phyloP scores from a whole-genome alignment of 805 yeast species.

The Naumovozyma baii region DNA sequence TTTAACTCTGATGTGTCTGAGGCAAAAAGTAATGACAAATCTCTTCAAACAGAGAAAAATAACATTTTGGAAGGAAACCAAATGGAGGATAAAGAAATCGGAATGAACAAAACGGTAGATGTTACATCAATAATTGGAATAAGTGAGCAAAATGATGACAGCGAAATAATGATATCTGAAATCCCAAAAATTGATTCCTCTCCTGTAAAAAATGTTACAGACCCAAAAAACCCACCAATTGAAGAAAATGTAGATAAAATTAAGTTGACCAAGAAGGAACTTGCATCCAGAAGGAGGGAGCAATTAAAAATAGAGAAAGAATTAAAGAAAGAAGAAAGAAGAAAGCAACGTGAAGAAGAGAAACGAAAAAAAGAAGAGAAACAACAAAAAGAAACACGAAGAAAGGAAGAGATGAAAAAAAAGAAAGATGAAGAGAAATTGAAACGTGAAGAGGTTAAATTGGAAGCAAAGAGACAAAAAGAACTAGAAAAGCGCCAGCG shows the following conservation, averaged over 20 bases:
- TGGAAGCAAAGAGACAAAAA: slow-evolving; percentile 14
- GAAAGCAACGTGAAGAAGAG: slow-evolving; percentile 9
- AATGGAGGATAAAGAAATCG: too few species aligned
- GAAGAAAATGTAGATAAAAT: too few species aligned
- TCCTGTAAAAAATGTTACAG: too few species aligned
- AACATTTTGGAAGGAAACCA: too few species aligned
- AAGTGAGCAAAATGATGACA: too few species aligned
- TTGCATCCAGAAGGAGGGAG: background rate
- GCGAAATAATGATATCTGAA: too few species aligned
- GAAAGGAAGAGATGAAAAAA: slow-evolving; percentile 14
- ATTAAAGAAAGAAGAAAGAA: slow-evolving; percentile 6
- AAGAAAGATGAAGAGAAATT: slow-evolving; percentile 13
- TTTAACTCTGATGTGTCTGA: too few species aligned
- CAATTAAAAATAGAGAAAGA: slow-evolving; percentile 1
- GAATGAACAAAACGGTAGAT: too few species aligned
- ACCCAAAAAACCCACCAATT: background rate
- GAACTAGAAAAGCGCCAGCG: slow-evolving; percentile 19
- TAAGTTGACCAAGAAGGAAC: slow-evolving; percentile 1
- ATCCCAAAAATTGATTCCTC: too few species aligned
- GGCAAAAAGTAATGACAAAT: too few species aligned
- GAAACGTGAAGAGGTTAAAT: slow-evolving; percentile 13
- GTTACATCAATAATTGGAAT: too few species aligned
- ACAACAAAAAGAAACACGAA: slow-evolving; percentile 14
- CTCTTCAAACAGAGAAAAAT: too few species aligned
- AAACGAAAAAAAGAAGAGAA: slow-evolving; percentile 10